These are phyloP conservation scores for Mycena sanguinolenta DNA, from an alignment of 768 basidiomycete species.

Conservation along the genomic window DNA sequence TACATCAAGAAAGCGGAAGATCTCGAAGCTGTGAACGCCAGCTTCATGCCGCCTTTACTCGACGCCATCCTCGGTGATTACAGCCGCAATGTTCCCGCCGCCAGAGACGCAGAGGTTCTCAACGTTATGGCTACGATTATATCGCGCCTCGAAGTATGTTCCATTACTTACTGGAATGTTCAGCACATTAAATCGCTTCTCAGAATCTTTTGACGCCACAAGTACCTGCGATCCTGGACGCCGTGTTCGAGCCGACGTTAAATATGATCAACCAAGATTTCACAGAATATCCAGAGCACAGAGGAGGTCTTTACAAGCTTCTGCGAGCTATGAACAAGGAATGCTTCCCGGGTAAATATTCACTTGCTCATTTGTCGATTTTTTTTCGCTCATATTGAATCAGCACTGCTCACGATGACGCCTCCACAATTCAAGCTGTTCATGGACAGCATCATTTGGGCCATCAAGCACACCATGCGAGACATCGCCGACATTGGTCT, in stretches of 20 bases:
- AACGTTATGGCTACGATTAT: slow-evolving; percentile 98
- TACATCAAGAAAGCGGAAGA: slow-evolving; percentile 99
- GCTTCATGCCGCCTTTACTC: slow-evolving; percentile 93
- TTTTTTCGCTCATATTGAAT: slow-evolving; percentile 29
- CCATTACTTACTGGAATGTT: slow-evolving; percentile 2
- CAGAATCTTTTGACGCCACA: slow-evolving; percentile 91
- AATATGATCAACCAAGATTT: slow-evolving; percentile 99
- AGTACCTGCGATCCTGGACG: slow-evolving; percentile 94
- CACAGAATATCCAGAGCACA: slow-evolving; percentile 98
- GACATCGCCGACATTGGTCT: slow-evolving; percentile 95
- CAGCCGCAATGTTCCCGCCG: slow-evolving; percentile 91
- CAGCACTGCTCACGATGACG: slow-evolving; percentile 89
- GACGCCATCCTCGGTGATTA: slow-evolving; percentile 99
- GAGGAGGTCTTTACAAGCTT: slow-evolving; percentile 96
- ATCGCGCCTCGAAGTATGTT: slow-evolving; percentile 84
- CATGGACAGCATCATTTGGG: slow-evolving; percentile 99
- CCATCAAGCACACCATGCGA: slow-evolving; percentile 99
- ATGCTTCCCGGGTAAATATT: slow-evolving; percentile 90
- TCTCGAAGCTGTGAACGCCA: slow-evolving; percentile 90
- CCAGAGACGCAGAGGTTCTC: slow-evolving; percentile 96
- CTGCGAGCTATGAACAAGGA: slow-evolving; percentile 91
- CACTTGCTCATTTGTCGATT: not conserved
- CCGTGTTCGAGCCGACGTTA: slow-evolving; percentile 96
- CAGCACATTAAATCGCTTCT: slow-evolving; percentile 32
- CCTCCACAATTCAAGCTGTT: slow-evolving; percentile 95